phyloP scores from a whole-genome alignment of 2,329 filamentous ascomycete species.

The Harringtonia aguacate region DNA sequence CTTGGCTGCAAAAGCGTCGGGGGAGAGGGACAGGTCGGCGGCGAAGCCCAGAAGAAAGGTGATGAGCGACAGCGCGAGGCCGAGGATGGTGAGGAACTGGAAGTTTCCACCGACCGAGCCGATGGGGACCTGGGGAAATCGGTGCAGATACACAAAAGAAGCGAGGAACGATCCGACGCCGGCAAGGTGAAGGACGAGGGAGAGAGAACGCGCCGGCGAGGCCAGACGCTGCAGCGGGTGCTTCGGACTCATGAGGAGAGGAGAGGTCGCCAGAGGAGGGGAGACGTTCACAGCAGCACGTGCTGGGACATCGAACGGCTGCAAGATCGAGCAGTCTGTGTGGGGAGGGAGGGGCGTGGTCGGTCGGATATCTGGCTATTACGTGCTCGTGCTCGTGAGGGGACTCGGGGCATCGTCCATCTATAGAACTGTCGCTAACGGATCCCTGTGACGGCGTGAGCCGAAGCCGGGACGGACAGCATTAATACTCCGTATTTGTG shows the following conservation, averaged over 20 bases:
- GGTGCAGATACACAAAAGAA: slow-evolving; percentile 40
- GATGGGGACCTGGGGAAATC: slow-evolving; percentile 41
- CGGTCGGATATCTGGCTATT: too few relatives aligned
- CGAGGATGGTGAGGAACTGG: slow-evolving; percentile 67
- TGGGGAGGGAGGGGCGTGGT: too few relatives aligned
- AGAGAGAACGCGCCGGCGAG: slow-evolving; percentile 54
- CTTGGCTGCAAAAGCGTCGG: slow-evolving; percentile 51
- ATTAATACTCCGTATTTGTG: too few relatives aligned
- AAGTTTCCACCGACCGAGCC: slow-evolving; percentile 56
- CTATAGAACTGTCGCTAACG: too few relatives aligned
- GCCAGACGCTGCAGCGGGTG: slow-evolving; percentile 57
- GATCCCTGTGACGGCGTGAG: too few relatives aligned
- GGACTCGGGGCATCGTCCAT: too few relatives aligned
- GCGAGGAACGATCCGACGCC: slow-evolving; percentile 42
- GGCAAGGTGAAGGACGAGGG: slow-evolving; percentile 48
- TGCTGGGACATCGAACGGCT: too few relatives aligned
- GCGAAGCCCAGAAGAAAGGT: slow-evolving; percentile 52
- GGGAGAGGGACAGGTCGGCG: slow-evolving; percentile 52
- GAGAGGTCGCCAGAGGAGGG: too few relatives aligned
- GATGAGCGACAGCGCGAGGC: slow-evolving; percentile 47
- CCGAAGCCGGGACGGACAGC: too few relatives aligned
- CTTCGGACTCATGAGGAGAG: slow-evolving; percentile 24
- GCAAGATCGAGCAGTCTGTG: too few relatives aligned
- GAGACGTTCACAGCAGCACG: too few relatives aligned
- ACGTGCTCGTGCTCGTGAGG: too few relatives aligned